Percentiles rank a stretch among this genome's conserved stretches.
These are phyloP conservation scores for Cadophora sp. DNA, from an alignment of 2,329 filamentous ascomycete genomes.

Conservation along the genomic window DNA sequence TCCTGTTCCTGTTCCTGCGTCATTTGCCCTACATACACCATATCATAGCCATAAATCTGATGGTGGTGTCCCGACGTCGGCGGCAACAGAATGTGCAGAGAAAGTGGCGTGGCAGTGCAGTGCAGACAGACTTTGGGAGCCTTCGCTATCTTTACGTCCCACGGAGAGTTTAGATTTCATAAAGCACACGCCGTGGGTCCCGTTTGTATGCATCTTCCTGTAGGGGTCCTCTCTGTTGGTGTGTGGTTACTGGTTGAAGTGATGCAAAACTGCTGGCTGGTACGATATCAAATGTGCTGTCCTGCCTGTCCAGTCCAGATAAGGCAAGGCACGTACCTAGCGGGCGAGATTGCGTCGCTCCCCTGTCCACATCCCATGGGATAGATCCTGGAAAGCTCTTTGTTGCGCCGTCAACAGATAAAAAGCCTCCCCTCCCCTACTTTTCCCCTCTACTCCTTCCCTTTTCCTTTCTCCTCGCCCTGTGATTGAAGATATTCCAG, in stretches of 20 bases:
- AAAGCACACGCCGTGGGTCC: neutral
- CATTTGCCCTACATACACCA: neutral
- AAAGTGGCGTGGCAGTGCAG: constrained; percentile 14
- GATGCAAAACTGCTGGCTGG: constrained; percentile 1
- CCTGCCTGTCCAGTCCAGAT: neutral
- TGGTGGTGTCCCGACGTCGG: constrained; percentile 9
- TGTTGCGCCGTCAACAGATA: constrained; percentile 11
- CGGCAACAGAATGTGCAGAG: constrained; percentile 9
- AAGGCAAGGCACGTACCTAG: neutral
- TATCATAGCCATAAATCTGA: neutral
- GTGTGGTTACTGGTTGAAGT: neutral
- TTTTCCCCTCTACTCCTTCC: neutral
- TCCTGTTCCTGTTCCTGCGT: neutral
- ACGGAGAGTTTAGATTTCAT: neutral
- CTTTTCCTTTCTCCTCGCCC: neutral
- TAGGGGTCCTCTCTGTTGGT: constrained; percentile 6
- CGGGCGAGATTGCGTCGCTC: neutral
- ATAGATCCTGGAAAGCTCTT: constrained; percentile 12
- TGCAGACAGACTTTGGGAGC: neutral
- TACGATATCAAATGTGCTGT: constrained; percentile 6
- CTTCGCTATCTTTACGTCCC: neutral
- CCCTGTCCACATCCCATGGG: neutral
- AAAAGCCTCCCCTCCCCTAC: neutral
- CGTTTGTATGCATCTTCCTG: neutral
- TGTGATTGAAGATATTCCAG: constrained; percentile 3